Conservation (phyloP, 2,329 filamentous ascomycete species). For the Ophiostoma perfectum region DNA sequence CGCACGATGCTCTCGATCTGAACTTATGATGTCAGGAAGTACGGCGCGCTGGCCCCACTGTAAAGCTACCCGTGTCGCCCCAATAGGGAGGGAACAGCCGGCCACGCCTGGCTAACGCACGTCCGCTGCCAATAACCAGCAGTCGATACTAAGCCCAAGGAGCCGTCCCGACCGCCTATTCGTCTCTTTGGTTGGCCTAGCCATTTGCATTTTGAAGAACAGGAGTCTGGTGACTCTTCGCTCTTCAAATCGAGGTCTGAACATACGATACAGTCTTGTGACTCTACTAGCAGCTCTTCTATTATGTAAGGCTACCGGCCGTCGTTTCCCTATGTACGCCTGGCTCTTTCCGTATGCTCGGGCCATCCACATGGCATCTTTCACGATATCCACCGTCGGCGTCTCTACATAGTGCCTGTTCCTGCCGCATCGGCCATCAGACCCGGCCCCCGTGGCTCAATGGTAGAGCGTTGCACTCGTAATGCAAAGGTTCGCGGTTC, state of each 20-base stretch:
- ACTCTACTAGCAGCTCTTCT: no score
- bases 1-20: background rate
- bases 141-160: background rate
- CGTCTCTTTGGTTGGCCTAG: no score
- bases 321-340: no score
- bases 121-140: background rate
- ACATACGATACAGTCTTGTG: no score
- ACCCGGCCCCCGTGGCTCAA: slow-evolving; percentile 9
- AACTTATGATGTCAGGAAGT: slow-evolving; percentile 15
- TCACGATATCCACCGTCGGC: background rate
- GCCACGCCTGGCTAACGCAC: background rate
- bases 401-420: slow-evolving; percentile 3
- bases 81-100: slow-evolving; percentile 12
- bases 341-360: no score
- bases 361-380: background rate
- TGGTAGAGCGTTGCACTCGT: slow-evolving; percentile 15
- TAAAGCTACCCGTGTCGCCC: slow-evolving; percentile 1
- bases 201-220: no score
- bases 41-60: slow-evolving; percentile 5
- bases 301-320: no score
- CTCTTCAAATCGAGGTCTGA: no score
- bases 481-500: slow-evolving; percentile 13
- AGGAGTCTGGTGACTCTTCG: no score
- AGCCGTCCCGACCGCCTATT: no score
- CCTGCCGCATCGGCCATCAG: background rate